phyloP scores from a whole-genome alignment of 2,329 filamentous ascomycete species.

The Diaporthe nobilis region DNA sequence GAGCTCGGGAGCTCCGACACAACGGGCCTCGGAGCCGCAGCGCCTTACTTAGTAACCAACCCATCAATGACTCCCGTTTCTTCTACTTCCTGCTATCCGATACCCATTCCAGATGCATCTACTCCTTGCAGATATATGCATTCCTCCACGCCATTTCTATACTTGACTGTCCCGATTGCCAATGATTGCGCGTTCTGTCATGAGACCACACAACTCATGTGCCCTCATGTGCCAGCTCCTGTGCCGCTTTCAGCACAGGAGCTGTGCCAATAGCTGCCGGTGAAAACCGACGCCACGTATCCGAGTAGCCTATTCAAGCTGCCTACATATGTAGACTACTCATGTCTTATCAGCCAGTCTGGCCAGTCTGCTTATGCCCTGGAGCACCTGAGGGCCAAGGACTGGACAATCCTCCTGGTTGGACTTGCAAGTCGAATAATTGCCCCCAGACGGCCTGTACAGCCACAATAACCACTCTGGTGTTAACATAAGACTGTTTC shows the following conservation, averaged over 20 bases:
- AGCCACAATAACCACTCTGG: neutral
- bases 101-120: neutral
- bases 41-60: too few species aligned
- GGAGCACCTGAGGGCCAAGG: neutral
- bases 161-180: neutral
- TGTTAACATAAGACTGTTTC: too few species aligned
- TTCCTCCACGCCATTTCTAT: too few species aligned
- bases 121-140: neutral
- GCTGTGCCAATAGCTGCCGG: neutral
- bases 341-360: neutral
- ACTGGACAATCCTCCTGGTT: neutral
- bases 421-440: neutral
- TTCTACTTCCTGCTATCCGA: neutral
- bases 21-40: neutral
- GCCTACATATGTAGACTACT: neutral
- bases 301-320: neutral
- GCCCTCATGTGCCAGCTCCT: neutral
- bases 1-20: conserved; percentile 15
- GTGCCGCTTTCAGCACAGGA: neutral
- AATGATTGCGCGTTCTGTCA: neutral
- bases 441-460: neutral
- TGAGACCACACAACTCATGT: neutral
- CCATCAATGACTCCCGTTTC: neutral
- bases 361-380: neutral
- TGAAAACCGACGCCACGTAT: neutral